phyloP scores from a whole-genome alignment of 176 grass and related monocot genomes.

The Raddia guianensis region DNA sequence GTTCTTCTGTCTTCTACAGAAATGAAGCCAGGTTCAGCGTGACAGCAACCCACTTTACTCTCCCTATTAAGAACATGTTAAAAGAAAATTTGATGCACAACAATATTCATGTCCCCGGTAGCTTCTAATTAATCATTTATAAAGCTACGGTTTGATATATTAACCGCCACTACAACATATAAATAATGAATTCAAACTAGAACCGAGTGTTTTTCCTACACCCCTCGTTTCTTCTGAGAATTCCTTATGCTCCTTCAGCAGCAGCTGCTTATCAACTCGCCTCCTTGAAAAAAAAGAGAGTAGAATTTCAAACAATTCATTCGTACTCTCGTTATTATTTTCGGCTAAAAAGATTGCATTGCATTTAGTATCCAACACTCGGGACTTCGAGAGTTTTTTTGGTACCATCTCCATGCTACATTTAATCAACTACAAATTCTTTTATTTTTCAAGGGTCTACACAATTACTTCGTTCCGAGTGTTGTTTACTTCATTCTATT shows the following conservation, averaged over 20 bases:
- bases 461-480: background rate
- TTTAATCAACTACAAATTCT: background rate
- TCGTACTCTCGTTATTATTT: background rate
- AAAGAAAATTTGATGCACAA: no score
- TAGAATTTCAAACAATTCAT: background rate
- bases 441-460: background rate
- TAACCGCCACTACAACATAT: no score
- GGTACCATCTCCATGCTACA: background rate
- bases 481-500: background rate
- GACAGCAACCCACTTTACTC: no score
- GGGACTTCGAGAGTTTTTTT: background rate
- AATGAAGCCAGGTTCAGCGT: no score
- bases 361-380: background rate
- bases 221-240: no score
- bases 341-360: background rate
- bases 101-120: no score
- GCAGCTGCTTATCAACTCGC: background rate
- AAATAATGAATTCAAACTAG: no score
- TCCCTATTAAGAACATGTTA: no score
- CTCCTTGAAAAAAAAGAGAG: background rate
- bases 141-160: no score
- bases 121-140: no score
- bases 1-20: no score
- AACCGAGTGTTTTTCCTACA: no score
- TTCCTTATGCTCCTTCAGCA: background rate